Conservation (phyloP, 1,284 basidiomycete genomes). For the Boletus semigastroideus region DNA sequence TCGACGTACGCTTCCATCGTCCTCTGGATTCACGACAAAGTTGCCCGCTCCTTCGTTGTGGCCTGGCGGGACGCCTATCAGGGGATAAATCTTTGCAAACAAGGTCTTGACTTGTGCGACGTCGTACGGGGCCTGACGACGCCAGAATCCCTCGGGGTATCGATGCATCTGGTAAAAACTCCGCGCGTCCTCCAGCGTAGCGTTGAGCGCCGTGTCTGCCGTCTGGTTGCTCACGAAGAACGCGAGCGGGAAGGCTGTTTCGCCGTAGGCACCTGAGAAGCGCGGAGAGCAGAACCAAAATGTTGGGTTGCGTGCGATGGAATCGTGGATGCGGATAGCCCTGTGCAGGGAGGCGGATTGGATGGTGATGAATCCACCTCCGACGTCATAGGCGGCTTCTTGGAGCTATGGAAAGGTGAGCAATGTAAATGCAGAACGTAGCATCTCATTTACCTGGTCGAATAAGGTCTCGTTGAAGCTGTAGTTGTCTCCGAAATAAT, state of each 20-base stretch:
- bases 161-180: slow-evolving; percentile 20
- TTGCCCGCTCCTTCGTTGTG: slow-evolving; percentile 23
- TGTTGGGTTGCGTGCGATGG: slow-evolving; percentile 28
- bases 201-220: slow-evolving; percentile 13
- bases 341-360: slow-evolving; percentile 22
- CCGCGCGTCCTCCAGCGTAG: slow-evolving; percentile 17
- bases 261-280: slow-evolving; percentile 20
- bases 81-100: not conserved
- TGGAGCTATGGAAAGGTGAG: slow-evolving; percentile 14
- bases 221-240: slow-evolving; percentile 33
- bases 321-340: slow-evolving; percentile 21
- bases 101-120: slow-evolving; percentile 2
- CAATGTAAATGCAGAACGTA: not conserved
- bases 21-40: slow-evolving; percentile 15
- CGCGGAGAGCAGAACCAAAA: slow-evolving; percentile 25
- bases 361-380: slow-evolving; percentile 19
- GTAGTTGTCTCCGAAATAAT: slow-evolving; percentile 29
- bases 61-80: slow-evolving; percentile 16
- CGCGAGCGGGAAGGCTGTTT: slow-evolving; percentile 24
- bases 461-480: slow-evolving; percentile 32
- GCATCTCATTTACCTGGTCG: slow-evolving; percentile 11
- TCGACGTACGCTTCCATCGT: slow-evolving; percentile 18
- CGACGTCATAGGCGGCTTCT: slow-evolving; percentile 17
- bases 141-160: slow-evolving; percentile 25
- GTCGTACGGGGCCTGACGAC: slow-evolving; percentile 20